Evolutionary conservation across 2,329 filamentous ascomycete genomes (phyloP).

Genomic region (Fusarium sp.): DNA sequence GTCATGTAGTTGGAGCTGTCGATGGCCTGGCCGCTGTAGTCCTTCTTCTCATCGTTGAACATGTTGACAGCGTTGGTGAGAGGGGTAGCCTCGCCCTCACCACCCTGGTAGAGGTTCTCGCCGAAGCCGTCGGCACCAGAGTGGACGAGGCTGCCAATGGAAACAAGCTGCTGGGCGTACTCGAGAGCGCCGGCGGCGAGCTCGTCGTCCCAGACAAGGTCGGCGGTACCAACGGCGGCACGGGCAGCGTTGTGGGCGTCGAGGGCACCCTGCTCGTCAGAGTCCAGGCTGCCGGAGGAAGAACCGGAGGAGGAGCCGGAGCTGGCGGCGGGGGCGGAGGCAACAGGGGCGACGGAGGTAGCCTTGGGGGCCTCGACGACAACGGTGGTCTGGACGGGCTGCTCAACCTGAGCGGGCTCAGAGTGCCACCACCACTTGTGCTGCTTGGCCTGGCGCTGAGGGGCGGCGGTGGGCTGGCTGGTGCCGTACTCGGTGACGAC

Average conservation of each 20-base stretch:
- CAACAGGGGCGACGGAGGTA: conserved; percentile 14
- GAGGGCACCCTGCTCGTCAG: conserved; percentile 37
- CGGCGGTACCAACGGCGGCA: conserved; percentile 29
- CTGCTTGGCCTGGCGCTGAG: background rate
- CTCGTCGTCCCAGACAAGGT: conserved; percentile 35
- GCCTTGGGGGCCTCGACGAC: conserved; percentile 9
- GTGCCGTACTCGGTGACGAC: conserved; percentile 23
- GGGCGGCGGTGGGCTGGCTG: background rate
- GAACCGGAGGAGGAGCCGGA: conserved; percentile 7
- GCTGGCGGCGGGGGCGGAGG: conserved; percentile 16
- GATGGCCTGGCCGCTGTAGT: conserved; percentile 37
- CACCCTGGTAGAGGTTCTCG: conserved; percentile 42
- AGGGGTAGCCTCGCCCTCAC: conserved; percentile 20
- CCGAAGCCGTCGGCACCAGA: conserved; percentile 30
- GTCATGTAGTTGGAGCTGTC: conserved; percentile 31
- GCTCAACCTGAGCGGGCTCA: background rate
- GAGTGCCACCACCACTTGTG: background rate
- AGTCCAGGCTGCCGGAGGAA: conserved; percentile 19
- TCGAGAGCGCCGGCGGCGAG: conserved; percentile 38
- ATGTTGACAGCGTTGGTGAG: conserved; percentile 32
- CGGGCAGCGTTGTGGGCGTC: conserved; percentile 42
- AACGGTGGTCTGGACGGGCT: background rate
- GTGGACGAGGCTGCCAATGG: conserved; percentile 34
- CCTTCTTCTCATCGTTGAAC: conserved; percentile 39
- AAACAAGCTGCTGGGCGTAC: conserved; percentile 38